Percentiles rank a stretch among this genome's conserved stretches.
Evolutionary conservation across 345 rosid genomes (phyloP).

Genomic region (Gossypium bickii): DNA sequence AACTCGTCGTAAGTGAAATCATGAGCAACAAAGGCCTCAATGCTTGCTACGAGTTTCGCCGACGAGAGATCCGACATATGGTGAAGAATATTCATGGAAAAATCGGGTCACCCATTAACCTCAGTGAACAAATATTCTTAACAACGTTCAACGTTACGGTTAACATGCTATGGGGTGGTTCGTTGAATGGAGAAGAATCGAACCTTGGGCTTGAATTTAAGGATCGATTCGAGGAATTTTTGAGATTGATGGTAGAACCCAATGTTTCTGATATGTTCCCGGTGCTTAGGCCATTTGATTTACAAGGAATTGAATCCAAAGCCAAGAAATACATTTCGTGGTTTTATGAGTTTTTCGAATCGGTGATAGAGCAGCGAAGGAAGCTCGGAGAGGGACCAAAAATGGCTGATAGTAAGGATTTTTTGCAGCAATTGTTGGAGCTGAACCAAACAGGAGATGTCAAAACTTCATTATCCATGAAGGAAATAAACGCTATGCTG

Average conservation of each 20-base stretch:
- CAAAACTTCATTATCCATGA: neutral
- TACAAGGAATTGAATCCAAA: slow-evolving; percentile 43
- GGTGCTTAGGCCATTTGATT: slow-evolving; percentile 40
- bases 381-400: neutral
- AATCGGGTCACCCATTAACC: slow-evolving; percentile 28
- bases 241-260: slow-evolving; percentile 34
- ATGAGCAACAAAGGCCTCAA: slow-evolving; percentile 13
- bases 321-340: neutral
- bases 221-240: slow-evolving; percentile 23
- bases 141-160: slow-evolving; percentile 14
- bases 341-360: slow-evolving; percentile 3
- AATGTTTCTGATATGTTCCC: slow-evolving; percentile 55
- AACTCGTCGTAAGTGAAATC: slow-evolving; percentile 21
- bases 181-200: neutral
- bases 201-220: slow-evolving; percentile 1
- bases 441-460: neutral
- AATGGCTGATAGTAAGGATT: neutral
- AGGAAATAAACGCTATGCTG: neutral
- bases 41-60: slow-evolving; percentile 3
- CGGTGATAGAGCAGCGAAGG: neutral
- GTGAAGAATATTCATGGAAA: slow-evolving; percentile 16
- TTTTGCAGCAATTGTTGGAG: slow-evolving; percentile 14
- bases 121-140: slow-evolving; percentile 33
- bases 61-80: neutral
- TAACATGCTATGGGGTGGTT: slow-evolving; percentile 6